A percentile compares a stretch with the other conserved stretches of the same genome.
phyloP scores from a whole-genome alignment of 176 grass and related monocot genomes.

The Rhynchospora tenuis region DNA sequence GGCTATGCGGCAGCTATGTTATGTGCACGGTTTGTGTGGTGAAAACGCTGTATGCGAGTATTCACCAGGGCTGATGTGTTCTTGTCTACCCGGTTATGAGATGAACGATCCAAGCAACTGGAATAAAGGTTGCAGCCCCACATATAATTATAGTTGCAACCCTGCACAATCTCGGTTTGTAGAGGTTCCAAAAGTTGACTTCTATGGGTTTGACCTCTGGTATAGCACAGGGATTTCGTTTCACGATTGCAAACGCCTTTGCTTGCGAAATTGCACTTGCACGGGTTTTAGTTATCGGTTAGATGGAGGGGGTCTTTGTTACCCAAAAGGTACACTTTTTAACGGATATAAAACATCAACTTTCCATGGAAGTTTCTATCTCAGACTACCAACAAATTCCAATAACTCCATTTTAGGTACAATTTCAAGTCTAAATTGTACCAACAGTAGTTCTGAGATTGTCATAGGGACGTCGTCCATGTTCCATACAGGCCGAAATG shows the following conservation, averaged over 20 bases:
- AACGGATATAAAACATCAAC: slow-evolving; percentile 53
- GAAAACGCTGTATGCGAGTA: slow-evolving; percentile 64
- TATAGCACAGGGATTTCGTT: slow-evolving; percentile 30
- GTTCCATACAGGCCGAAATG: slow-evolving; percentile 32
- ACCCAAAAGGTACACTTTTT: slow-evolving; percentile 50
- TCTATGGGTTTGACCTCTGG: slow-evolving; percentile 59
- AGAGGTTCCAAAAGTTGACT: slow-evolving; percentile 41
- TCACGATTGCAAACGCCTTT: slow-evolving; percentile 36
- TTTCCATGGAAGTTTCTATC: slow-evolving; percentile 44
- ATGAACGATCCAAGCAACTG: slow-evolving; percentile 46
- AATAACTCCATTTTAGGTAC: slow-evolving; percentile 14
- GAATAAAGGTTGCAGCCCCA: slow-evolving; percentile 53
- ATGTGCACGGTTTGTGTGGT: slow-evolving; percentile 75
- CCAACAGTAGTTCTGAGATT: slow-evolving; percentile 11
- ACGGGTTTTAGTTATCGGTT: slow-evolving; percentile 50
- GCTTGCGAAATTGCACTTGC: slow-evolving; percentile 42
- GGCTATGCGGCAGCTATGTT: slow-evolving; percentile 30
- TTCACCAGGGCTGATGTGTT: slow-evolving; percentile 31
- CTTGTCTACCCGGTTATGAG: slow-evolving; percentile 53
- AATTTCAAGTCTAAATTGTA: slow-evolving; percentile 35
- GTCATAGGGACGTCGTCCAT: slow-evolving; percentile 7
- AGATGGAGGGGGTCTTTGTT: slow-evolving; percentile 41
- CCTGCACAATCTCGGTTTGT: slow-evolving; percentile 29
- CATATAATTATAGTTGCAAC: slow-evolving; percentile 29
- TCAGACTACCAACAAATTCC: slow-evolving; percentile 49